Conservation (phyloP, 805 yeast genomes). For the Kluyveromyces wickerhamii region DNA sequence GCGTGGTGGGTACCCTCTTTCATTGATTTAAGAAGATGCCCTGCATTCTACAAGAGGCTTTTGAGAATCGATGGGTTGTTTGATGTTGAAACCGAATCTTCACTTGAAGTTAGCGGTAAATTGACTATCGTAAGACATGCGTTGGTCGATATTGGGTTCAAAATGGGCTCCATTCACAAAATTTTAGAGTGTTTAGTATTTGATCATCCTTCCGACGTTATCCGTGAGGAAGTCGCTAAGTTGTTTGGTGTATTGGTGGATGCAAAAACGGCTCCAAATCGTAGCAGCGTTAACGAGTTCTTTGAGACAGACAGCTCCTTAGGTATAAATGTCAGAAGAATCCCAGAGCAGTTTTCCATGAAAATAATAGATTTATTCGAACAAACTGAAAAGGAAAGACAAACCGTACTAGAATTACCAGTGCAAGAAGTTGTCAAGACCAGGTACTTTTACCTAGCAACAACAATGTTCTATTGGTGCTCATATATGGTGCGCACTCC, state of each 20-base stretch:
- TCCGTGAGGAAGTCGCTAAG: conserved; percentile 60
- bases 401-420: conserved; percentile 26
- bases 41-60: conserved; percentile 40
- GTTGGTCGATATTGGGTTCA: conserved; percentile 45
- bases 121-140: conserved; percentile 43
- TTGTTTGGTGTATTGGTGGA: conserved; percentile 34
- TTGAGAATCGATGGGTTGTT: conserved; percentile 36
- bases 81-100: conserved; percentile 47
- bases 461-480: conserved; percentile 59
- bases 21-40: conserved; percentile 60
- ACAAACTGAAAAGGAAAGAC: conserved; percentile 36
- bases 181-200: conserved; percentile 36
- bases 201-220: conserved; percentile 64
- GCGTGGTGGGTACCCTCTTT: conserved; percentile 67
- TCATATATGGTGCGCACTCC: conserved; percentile 46
- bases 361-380: conserved; percentile 39
- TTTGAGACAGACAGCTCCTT: conserved; percentile 23
- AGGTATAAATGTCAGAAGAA: conserved; percentile 28
- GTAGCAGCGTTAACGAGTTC: conserved; percentile 10
- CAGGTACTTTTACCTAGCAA: conserved; percentile 52
- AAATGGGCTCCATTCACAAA: conserved; percentile 42
- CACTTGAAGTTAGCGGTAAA: conserved; percentile 56
- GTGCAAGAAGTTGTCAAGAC: conserved; percentile 54
- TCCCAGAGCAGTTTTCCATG: conserved; percentile 28
- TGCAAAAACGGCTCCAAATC: conserved; percentile 20